Base-by-base conservation (phyloP, 352 stramenopile species). In the Globisporangium heterothallicum region DNA sequence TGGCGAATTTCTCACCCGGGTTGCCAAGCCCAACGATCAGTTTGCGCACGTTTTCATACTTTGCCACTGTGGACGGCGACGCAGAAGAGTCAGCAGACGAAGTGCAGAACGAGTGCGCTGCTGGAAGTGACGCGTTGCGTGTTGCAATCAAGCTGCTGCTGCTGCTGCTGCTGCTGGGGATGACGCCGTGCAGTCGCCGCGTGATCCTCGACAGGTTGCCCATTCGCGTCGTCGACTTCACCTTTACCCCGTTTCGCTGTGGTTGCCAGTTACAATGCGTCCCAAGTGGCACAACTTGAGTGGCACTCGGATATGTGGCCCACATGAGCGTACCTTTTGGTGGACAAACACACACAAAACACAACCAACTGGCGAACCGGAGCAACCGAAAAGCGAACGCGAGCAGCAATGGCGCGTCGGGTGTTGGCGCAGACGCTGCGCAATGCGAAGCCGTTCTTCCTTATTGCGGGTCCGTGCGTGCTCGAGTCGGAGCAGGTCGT, bases 21-120 rank as follows among this genome's bases (percentile, higher is more conserved):
- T 94, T 94, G 29, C 84, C 84, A 42, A 94, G 56, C n/a, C 84
- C 84, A 3, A 94, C 84, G 34, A 94, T 58, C 26, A 94, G 65
- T 53, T 92, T 92, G 50, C 81, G 81, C 41, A 88, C 73, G 45
- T 86, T 61, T 24, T 87, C 68, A 58, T 83, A 87, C 66, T 78
- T 81, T n/a, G n/a, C n/a, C n/a, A n/a, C n/a, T n/a, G n/a, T n/a
- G 38, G 35, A 29, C 13, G 54, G 36, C 18, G 27, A 16, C 30
- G 34, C 25, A 16, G n/a, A 4, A 8, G 27, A 42, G 6, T 21
- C 21, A 2, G 49, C 2, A 4, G 42, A n/a, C 4, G 26, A 4
- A 6, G 30, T 10, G 44, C 36, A 0, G 44, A 48, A 14, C 18
- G 6, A 29, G 40, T 14, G 14, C 21, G 54, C 4, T 51, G 32